A percentile compares a stretch with the other conserved stretches of the same genome.
phyloP scores from a whole-genome alignment of 192 early-diverging fungal genomes.

The Haplosporangium gracile region DNA sequence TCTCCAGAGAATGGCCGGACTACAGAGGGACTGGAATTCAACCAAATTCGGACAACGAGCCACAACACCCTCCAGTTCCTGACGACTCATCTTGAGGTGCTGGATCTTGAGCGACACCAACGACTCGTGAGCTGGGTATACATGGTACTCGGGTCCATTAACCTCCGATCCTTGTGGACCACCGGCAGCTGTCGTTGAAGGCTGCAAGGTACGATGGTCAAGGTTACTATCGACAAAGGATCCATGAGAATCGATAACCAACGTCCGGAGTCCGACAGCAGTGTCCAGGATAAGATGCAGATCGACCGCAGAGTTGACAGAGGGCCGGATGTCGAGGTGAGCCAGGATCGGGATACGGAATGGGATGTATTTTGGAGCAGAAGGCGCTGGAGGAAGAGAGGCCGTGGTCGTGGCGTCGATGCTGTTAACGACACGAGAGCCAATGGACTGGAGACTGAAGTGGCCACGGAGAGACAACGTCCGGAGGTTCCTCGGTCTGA shows the following conservation, averaged over 20 bases:
- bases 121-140: not conserved
- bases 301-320: slow-evolving; percentile 27
- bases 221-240: slow-evolving; percentile 20
- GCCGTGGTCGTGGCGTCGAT: not conserved
- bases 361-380: slow-evolving; percentile 10
- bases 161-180: no score
- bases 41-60: slow-evolving; percentile 38
- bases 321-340: slow-evolving; percentile 35
- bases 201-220: not conserved
- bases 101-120: slow-evolving; percentile 42
- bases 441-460: slow-evolving; percentile 19
- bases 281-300: slow-evolving; percentile 44
- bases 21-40: slow-evolving; percentile 46
- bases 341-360: slow-evolving; percentile 40
- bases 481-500: slow-evolving; percentile 6
- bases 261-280: slow-evolving; percentile 17
- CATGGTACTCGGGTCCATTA: not conserved
- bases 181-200: not conserved
- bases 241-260: slow-evolving; percentile 35
- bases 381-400: not conserved
- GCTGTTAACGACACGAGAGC: not conserved
- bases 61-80: slow-evolving; percentile 23
- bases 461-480: slow-evolving; percentile 32
- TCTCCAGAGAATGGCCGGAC: slow-evolving; percentile 36
- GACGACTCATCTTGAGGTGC: slow-evolving; percentile 38